These are phyloP conservation scores for Saturnispora zaruensis DNA, from an alignment of 805 yeast species.

Conservation along the genomic window DNA sequence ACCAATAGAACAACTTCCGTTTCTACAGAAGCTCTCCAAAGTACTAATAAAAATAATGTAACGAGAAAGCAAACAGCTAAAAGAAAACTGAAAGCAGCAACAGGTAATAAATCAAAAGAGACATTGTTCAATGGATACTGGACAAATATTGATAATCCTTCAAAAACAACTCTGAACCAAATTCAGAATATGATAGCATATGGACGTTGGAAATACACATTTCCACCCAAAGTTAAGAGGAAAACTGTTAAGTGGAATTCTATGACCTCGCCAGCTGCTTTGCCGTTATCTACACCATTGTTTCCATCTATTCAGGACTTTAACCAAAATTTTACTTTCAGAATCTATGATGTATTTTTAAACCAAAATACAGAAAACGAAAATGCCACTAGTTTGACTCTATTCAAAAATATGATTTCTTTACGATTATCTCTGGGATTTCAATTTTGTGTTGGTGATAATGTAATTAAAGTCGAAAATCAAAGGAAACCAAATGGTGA, in stretches of 20 bases:
- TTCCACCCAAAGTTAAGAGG: constrained; percentile 61
- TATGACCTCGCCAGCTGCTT: constrained; percentile 83
- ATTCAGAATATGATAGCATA: constrained; percentile 49
- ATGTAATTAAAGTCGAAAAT: constrained; percentile 57
- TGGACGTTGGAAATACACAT: constrained; percentile 88
- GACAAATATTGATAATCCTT: constrained; percentile 70
- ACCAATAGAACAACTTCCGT: background rate
- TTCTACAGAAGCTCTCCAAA: constrained; percentile 1
- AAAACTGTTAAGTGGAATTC: constrained; percentile 87
- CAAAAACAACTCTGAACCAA: constrained; percentile 51
- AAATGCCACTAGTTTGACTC: constrained; percentile 45
- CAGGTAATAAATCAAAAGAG: constrained; percentile 3
- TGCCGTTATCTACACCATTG: constrained; percentile 72
- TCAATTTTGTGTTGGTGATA: constrained; percentile 74
- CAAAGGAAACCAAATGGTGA: constrained; percentile 48
- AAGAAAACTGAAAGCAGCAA: constrained; percentile 9
- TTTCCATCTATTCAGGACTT: constrained; percentile 69
- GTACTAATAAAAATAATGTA: background rate
- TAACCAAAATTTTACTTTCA: constrained; percentile 63
- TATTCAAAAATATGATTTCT: constrained; percentile 82
- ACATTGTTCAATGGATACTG: constrained; percentile 34
- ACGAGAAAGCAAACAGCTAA: constrained; percentile 1
- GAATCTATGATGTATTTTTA: constrained; percentile 71
- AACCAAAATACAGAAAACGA: constrained; percentile 48
- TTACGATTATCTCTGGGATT: constrained; percentile 78